Conservation (phyloP, 345 rosid species). For the Linum tenue region DNA sequence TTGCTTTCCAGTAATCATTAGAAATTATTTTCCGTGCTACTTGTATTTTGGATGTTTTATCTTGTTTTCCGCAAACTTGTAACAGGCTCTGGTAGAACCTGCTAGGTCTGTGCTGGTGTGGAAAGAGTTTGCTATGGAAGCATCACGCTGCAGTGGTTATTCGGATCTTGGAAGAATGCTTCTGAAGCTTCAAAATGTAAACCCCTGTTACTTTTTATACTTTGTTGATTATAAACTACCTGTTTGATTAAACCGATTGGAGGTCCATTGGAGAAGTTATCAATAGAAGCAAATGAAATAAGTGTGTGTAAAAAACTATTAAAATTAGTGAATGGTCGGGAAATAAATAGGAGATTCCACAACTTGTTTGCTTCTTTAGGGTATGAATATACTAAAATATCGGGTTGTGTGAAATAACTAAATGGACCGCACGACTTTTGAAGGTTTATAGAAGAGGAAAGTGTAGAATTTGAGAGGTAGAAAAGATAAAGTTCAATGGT, state of each 20-base stretch:
- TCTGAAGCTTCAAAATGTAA: constrained; percentile 76
- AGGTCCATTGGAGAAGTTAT: too few species aligned
- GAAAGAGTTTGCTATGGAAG: constrained; percentile 93
- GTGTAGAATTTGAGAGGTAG: too few species aligned
- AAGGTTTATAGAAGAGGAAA: too few species aligned
- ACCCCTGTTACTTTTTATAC: constrained; percentile 9
- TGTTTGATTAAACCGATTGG: background rate
- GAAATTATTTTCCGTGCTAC: background rate
- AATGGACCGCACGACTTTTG: too few species aligned
- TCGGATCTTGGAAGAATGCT: constrained; percentile 84
- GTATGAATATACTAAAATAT: too few species aligned
- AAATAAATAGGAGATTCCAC: too few species aligned
- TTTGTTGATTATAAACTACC: background rate
- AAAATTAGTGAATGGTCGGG: too few species aligned
- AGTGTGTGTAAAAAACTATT: too few species aligned
- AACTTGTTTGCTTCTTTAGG: too few species aligned
- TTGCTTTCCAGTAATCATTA: background rate
- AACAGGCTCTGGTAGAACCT: constrained; percentile 64
- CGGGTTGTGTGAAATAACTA: too few species aligned
- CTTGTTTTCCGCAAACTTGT: constrained; percentile 16
- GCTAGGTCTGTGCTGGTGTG: constrained; percentile 67
- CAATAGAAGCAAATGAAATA: too few species aligned
- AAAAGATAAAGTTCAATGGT: too few species aligned
- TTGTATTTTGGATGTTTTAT: constrained; percentile 11
- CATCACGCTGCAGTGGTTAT: constrained; percentile 70